phyloP scores from a whole-genome alignment of 23 red algal species.

The Pyropia haitanensis region DNA sequence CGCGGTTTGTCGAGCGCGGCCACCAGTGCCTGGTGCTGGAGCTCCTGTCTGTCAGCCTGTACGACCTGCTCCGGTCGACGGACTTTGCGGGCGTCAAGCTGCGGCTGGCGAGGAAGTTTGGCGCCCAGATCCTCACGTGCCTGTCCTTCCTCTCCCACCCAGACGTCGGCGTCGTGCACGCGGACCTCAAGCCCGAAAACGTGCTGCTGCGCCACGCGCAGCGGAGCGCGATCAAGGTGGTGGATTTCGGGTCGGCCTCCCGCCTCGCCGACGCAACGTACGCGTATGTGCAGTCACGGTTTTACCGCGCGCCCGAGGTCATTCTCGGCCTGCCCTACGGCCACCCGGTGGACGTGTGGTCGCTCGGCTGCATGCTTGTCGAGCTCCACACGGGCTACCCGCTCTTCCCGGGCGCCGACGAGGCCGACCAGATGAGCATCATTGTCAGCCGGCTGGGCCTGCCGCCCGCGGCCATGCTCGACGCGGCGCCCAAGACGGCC shows the following conservation, averaged over 20 bases:
- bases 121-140: constrained; percentile 79
- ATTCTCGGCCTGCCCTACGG: constrained; percentile 78
- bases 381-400: constrained; percentile 91
- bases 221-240: constrained; percentile 85
- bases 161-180: constrained; percentile 81
- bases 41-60: constrained; percentile 72
- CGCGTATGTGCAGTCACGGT: constrained; percentile 90
- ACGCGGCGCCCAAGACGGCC: constrained; percentile 29
- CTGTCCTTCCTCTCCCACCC: constrained; percentile 55
- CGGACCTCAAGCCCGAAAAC: constrained; percentile 99
- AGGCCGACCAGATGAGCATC: constrained; percentile 76
- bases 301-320: constrained; percentile 96
- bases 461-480: constrained; percentile 71
- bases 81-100: constrained; percentile 74
- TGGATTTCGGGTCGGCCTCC: constrained; percentile 93
- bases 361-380: constrained; percentile 88
- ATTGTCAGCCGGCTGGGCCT: constrained; percentile 83
- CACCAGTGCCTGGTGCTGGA: constrained; percentile 98
- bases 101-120: constrained; percentile 69
- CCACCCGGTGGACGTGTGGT: constrained; percentile 89
- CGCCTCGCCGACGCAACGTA: constrained; percentile 52
- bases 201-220: constrained; percentile 75
- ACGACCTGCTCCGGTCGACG: constrained; percentile 74
- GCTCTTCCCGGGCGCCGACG: constrained; percentile 86
- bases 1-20: constrained; percentile 84